These are phyloP conservation scores for Avena insularis DNA, from an alignment of 176 grass and related monocot genomes.

Conservation along the genomic window DNA sequence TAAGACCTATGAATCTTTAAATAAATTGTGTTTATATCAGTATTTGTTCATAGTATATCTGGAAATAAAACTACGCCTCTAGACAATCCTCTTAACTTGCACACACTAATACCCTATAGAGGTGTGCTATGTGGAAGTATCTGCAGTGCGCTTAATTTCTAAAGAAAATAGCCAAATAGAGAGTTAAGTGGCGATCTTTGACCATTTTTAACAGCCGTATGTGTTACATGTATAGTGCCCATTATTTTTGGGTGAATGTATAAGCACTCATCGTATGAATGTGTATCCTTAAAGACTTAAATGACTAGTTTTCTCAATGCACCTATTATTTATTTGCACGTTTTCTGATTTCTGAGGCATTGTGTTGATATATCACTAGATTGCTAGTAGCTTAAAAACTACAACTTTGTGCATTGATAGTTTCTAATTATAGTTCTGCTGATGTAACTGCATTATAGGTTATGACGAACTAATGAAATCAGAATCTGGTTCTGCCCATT, in stretches of 20 bases:
- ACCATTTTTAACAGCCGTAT: neutral
- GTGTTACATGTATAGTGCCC: neutral
- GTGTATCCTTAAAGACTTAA: constrained; percentile 17
- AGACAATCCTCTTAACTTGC: constrained; percentile 17
- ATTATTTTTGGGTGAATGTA: constrained; percentile 6
- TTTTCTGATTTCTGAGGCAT: constrained; percentile 22
- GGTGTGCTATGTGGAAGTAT: neutral
- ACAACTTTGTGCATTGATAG: constrained; percentile 20
- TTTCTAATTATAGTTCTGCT: constrained; percentile 32
- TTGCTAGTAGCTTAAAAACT: constrained; percentile 25
- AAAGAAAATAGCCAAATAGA: neutral
- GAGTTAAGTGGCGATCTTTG: neutral
- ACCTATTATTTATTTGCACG: constrained; percentile 17
- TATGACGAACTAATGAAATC: constrained; percentile 71
- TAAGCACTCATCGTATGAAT: constrained; percentile 5
- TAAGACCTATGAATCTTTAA: neutral
- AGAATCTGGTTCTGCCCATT: constrained; percentile 61
- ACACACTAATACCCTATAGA: constrained; percentile 28
- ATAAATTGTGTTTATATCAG: neutral
- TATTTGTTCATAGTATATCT: constrained; percentile 25
- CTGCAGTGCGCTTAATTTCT: neutral
- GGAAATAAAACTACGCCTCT: constrained; percentile 23
- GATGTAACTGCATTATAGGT: constrained; percentile 44
- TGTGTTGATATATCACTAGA: constrained; percentile 23
- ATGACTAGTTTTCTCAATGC: neutral